Base-by-base conservation (phyloP, 139 green algal genomes). In the Trebouxia sp. region DNA sequence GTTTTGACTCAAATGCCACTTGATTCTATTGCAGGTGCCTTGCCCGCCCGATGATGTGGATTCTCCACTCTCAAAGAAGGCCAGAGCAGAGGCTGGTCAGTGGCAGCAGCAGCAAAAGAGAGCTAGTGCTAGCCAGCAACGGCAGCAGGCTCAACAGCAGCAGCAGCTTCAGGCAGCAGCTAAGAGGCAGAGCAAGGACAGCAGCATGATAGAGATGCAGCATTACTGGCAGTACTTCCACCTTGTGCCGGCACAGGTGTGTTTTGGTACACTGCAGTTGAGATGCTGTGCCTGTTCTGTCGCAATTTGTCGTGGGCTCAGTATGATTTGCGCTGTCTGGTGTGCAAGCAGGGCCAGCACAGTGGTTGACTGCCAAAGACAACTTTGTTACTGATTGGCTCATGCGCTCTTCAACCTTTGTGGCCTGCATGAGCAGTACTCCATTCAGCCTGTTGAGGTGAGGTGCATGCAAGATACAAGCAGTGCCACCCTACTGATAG, bases 201-300 rank as follows among this genome's bases (percentile, higher is more conserved):
- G 51, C 62, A 32, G 14, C 8, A 24, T 79, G 0, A 66, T 88
- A 15, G 90, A 94, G 65, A 85, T 88, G 67, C 79, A 89, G 79
- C 90, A 93, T 62, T 96, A 86, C 76, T 87, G 85, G 43, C 92
- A 94, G 87, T 94, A 91, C 77, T 90, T 89, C 79, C 90, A 96
- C 80, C 85, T 94, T 22, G 86, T 94, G 20, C 85, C 89, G 14
- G 88, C 88, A 0, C 80, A 89, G 83, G 89, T 88, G 55, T n/a
- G n/a, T n/a, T n/a, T n/a, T n/a, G 32, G 56, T 6, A 9, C 28
- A 67, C 26, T 65, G 24, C 41, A 35, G 38, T 30, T 50, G 9
- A 15, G n/a, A n/a, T n/a, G n/a, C n/a, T n/a, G n/a, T n/a, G n/a
- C n/a, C n/a, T n/a, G n/a, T n/a, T n/a, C n/a, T n/a, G n/a, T n/a